Evolutionary conservation across 2,329 filamentous ascomycete genomes (phyloP).

Genomic region (Dothideomycetes sp.): DNA sequence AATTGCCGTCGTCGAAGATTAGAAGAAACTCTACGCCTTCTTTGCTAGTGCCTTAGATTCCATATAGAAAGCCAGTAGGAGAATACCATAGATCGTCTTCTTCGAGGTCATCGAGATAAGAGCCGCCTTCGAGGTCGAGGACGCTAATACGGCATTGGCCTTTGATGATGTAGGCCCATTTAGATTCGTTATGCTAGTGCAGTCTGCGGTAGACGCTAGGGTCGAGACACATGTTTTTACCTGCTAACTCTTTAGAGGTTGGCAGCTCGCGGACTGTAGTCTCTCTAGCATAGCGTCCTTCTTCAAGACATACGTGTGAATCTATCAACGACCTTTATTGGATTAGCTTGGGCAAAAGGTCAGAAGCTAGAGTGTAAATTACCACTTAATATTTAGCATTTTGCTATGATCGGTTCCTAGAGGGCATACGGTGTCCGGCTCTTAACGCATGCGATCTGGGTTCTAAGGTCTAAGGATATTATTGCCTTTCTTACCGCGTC

Average conservation of each 20-base stretch:
- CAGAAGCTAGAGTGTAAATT: too few species aligned
- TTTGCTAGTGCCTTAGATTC: slow-evolving; percentile 54
- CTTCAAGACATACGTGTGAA: slow-evolving; percentile 45
- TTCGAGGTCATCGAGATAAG: slow-evolving; percentile 66
- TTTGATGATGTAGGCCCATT: slow-evolving; percentile 7
- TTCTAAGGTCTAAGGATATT: slow-evolving; percentile 63
- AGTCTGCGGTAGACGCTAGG: slow-evolving; percentile 65
- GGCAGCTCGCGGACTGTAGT: slow-evolving; percentile 58
- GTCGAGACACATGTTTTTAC: slow-evolving; percentile 70
- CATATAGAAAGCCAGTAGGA: slow-evolving; percentile 67
- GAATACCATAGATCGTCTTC: slow-evolving; percentile 77
- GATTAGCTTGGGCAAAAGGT: too few species aligned
- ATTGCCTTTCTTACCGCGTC: slow-evolving; percentile 54
- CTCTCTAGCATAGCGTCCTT: slow-evolving; percentile 68
- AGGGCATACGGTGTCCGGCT: slow-evolving; percentile 61
- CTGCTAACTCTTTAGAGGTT: slow-evolving; percentile 59
- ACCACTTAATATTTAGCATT: slow-evolving; percentile 63
- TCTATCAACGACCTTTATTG: slow-evolving; percentile 35
- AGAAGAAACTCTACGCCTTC: slow-evolving; percentile 56
- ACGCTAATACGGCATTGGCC: slow-evolving; percentile 63
- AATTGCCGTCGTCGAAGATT: slow-evolving; percentile 51
- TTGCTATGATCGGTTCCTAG: slow-evolving; percentile 65
- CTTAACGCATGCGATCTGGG: slow-evolving; percentile 56
- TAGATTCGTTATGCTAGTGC: slow-evolving; percentile 70
- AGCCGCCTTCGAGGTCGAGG: slow-evolving; percentile 64